Conservation (phyloP, 78 protist species). For the Planoprotostelium fungivorum region DNA sequence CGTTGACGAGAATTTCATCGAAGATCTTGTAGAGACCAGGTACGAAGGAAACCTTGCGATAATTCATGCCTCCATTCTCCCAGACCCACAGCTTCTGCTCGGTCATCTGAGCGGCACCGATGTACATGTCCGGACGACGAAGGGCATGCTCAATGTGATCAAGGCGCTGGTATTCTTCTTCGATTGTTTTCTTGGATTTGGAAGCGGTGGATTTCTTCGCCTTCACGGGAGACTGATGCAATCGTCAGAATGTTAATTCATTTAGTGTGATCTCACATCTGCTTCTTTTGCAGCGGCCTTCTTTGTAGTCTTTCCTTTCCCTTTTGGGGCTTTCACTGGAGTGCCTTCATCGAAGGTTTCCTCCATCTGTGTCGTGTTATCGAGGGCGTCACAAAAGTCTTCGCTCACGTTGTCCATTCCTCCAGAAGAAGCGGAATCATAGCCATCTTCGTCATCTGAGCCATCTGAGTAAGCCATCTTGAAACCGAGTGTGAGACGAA, state of each 20-base stretch:
- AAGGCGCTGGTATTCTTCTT: conserved; percentile 74
- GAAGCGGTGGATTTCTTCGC: background rate
- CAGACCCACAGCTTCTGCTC: conserved; percentile 67
- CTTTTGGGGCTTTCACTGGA: background rate
- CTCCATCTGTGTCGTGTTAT: too few species aligned
- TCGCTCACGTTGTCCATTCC: too few species aligned
- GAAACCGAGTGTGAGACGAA: too few species aligned
- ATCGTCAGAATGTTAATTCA: background rate
- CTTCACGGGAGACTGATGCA: background rate
- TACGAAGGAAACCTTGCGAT: conserved; percentile 64
- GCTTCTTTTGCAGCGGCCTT: background rate
- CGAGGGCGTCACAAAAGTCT: too few species aligned
- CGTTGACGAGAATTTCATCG: conserved; percentile 99
- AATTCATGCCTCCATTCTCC: conserved; percentile 19
- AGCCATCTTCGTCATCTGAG: too few species aligned
- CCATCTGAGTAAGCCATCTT: too few species aligned
- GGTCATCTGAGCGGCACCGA: conserved; percentile 80
- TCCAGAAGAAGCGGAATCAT: too few species aligned
- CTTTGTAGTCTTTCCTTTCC: background rate
- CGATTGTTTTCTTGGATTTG: conserved; percentile 18
- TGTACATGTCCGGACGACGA: conserved; percentile 96
- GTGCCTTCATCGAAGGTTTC: too few species aligned
- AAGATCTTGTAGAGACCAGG: conserved; percentile 98
- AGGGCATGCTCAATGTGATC: conserved; percentile 94
- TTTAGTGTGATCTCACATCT: background rate